Evolutionary conservation across 108 stramenopile species (phyloP), one percentile per base, ranked within the genome.

Genomic region (Discostella stelligeroides): DNA sequence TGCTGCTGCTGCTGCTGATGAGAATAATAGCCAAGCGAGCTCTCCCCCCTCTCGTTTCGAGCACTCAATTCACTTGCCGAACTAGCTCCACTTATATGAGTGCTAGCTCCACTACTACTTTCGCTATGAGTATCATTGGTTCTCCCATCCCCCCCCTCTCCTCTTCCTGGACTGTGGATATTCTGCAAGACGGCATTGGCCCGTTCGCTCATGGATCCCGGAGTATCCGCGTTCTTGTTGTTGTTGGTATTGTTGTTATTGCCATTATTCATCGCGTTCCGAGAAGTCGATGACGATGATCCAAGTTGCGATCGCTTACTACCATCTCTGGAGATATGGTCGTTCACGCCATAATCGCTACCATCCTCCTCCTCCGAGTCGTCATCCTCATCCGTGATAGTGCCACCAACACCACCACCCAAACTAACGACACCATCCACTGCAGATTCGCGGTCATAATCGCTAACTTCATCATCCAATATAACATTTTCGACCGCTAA

Each of bases 81-180:
- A 70, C 69, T 77, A 6, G 68, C 76, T 25, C 76, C 74, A 28
- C 66, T 68, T 21, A 75, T 75, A 24, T 75, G 60, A 41, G 66
- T 75, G 27, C 42, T 60, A 2, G 15, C 13, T 7, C 40, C 40
- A 54, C 18, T 42, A 25, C 53, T 62, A 10, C 49, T 55, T 29
- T 75, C 66, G 42, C 65, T 61, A 48, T n/a, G 13, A n/a, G 13
- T 11, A n/a, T 18, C 39, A 28, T 4, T 18, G 34, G 14, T n/a
- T 9, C 9, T 39, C 14, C 57, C 34, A 11, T 28, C 17, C 15
- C 18, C 8, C 39, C n/a, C 46, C 18, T 58, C 14, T 4, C 0
- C 25, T 20, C 20, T 11, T 14, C 15, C 38, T 58, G 34, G 34
- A 34, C 48, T 48, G 18, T 58, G 27, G 25, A 56, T 24, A 50